These are phyloP conservation scores for Helotiales sp. DNA, from an alignment of 2,329 filamentous ascomycete genomes.

Conservation along the genomic window DNA sequence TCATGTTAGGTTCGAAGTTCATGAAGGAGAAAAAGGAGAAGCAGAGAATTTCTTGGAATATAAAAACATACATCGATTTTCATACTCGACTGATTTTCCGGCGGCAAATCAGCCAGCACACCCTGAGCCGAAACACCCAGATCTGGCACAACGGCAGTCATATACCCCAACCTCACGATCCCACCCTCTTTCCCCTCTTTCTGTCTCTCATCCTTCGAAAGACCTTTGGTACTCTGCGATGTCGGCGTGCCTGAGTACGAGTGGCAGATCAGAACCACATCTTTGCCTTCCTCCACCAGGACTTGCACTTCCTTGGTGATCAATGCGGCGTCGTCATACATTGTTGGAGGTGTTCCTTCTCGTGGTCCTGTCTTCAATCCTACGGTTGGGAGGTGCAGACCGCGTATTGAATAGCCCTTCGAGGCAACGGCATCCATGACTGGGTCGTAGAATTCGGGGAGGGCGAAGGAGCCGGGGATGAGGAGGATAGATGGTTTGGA, in stretches of 20 bases:
- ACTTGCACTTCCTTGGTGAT: constrained; percentile 43
- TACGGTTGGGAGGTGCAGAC: constrained; percentile 22
- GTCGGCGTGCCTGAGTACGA: constrained; percentile 47
- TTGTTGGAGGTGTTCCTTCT: constrained; percentile 29
- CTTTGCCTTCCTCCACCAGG: constrained; percentile 43
- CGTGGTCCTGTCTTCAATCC: constrained; percentile 4
- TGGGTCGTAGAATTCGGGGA: constrained; percentile 25
- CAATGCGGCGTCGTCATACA: constrained; percentile 46
- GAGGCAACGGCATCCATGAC: constrained; percentile 18
- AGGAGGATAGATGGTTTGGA: constrained; percentile 27
- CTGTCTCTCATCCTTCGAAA: constrained; percentile 45
- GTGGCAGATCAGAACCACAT: constrained; percentile 48
- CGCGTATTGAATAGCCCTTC: constrained; percentile 20
- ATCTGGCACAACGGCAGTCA: constrained; percentile 19
- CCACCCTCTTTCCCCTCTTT: constrained; percentile 48
- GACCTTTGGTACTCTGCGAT: constrained; percentile 43
- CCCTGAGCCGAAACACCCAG: constrained; percentile 15
- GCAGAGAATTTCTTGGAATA: neutral
- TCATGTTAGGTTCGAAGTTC: neutral
- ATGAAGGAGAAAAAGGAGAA: no score
- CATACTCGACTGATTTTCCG: constrained; percentile 9
- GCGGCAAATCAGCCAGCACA: constrained; percentile 7
- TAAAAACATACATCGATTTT: constrained; percentile 17
- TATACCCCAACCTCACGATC: constrained; percentile 35
- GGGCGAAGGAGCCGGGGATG: constrained; percentile 26